A percentile compares a stretch with the other conserved stretches of the same genome.
Evolutionary conservation across 345 rosid genomes (phyloP).

Genomic region (Excoecaria agallocha): DNA sequence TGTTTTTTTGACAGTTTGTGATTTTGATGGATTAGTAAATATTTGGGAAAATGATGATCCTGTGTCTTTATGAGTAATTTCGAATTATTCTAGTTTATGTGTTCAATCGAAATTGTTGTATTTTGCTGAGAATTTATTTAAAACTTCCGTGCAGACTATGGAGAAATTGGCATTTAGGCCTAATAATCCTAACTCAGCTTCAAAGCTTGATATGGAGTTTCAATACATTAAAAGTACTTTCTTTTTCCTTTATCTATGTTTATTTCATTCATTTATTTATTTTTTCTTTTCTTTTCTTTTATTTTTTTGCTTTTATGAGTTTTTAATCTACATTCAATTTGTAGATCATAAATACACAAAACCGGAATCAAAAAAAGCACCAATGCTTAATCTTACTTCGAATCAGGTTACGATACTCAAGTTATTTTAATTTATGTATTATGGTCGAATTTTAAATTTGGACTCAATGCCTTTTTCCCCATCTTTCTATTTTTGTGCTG

Average conservation of each 20-base stretch:
- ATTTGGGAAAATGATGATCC: neutral
- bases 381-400: constrained; percentile 80
- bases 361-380: constrained; percentile 78
- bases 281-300: neutral
- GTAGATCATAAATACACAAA: constrained; percentile 74
- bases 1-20: neutral
- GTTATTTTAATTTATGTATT: neutral
- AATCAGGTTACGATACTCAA: constrained; percentile 45
- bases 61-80: neutral
- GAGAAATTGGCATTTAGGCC: constrained; percentile 65
- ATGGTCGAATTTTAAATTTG: neutral
- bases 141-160: constrained; percentile 40
- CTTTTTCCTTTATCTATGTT: neutral
- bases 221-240: constrained; percentile 57
- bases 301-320: neutral
- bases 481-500: neutral
- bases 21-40: neutral
- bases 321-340: constrained; percentile 16
- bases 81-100: neutral
- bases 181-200: constrained; percentile 56
- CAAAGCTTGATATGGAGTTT: constrained; percentile 66
- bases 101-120: neutral
- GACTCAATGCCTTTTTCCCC: neutral
- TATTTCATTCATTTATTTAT: constrained; percentile 6
- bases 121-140: neutral